A percentile compares a stretch with the other conserved stretches of the same genome.
Conservation (phyloP, 139 green algal genomes). For the Limnomonas spitsbergensis region DNA sequence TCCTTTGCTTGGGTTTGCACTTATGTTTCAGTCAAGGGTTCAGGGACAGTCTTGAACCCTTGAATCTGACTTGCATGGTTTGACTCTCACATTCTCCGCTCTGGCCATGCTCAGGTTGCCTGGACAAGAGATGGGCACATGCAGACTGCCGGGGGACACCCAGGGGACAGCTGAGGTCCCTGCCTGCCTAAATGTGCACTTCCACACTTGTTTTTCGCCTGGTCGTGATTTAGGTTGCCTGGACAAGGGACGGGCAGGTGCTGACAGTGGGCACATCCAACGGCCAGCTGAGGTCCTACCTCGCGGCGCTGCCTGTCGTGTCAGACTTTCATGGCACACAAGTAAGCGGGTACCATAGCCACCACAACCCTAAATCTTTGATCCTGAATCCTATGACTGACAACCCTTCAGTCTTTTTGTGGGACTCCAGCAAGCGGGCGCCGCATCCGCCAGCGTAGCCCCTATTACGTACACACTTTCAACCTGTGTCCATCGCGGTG, state of each 20-base stretch:
- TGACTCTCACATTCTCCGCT: no score
- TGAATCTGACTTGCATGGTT: no score
- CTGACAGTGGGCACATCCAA: slow-evolving; percentile 58
- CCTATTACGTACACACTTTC: no score
- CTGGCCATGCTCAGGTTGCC: slow-evolving; percentile 40
- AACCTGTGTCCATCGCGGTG: no score
- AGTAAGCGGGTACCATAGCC: no score
- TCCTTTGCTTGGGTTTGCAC: no score
- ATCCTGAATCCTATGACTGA: neutral
- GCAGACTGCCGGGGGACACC: slow-evolving; percentile 57
- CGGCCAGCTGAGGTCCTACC: slow-evolving; percentile 51
- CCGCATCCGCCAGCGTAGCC: no score
- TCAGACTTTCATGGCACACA: slow-evolving; percentile 38
- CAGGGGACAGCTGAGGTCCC: slow-evolving; percentile 49
- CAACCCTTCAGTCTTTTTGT: neutral
- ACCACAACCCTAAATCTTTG: no score
- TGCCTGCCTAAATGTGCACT: no score
- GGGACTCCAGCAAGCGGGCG: neutral
- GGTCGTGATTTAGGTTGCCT: slow-evolving; percentile 50
- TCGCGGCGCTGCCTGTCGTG: slow-evolving; percentile 66
- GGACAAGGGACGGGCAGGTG: slow-evolving; percentile 64
- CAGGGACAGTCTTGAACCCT: no score
- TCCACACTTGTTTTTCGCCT: no score
- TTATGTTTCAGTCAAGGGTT: no score
- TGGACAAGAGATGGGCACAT: slow-evolving; percentile 66